A percentile compares a stretch with the other conserved stretches of the same genome.
Conservation (phyloP, 163 green algal species). For the Chlorella variabilis region DNA sequence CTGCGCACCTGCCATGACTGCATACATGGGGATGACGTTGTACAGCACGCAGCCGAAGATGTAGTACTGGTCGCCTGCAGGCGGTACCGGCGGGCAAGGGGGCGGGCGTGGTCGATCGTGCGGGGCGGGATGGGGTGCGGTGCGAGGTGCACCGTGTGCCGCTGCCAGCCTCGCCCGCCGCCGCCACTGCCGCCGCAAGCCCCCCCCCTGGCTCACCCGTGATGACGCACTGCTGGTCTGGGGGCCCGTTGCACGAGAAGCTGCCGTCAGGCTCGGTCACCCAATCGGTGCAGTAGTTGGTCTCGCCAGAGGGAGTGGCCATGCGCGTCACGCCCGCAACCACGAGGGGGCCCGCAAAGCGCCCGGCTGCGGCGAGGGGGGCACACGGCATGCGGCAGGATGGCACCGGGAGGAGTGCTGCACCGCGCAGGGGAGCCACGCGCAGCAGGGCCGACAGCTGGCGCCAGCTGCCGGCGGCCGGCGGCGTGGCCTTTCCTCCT, state of each 20-base stretch:
- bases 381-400: too few species aligned
- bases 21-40: slow-evolving; percentile 28
- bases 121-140: too few species aligned
- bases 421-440: too few species aligned
- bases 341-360: slow-evolving; percentile 49
- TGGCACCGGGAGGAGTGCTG: too few species aligned
- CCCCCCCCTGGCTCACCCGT: slow-evolving; percentile 22
- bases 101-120: too few species aligned
- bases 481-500: too few species aligned
- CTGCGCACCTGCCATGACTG: slow-evolving; percentile 22
- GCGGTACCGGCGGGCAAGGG: too few species aligned
- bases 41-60: slow-evolving; percentile 41
- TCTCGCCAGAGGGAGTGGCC: slow-evolving; percentile 38
- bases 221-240: slow-evolving; percentile 27
- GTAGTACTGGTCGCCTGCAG: neutral
- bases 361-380: slow-evolving; percentile 20
- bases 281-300: slow-evolving; percentile 20
- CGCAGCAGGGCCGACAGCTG: too few species aligned
- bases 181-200: too few species aligned
- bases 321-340: slow-evolving; percentile 36
- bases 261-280: neutral
- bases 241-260: neutral
- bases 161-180: too few species aligned
- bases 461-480: neutral
- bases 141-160: too few species aligned